Conservation (phyloP, 208 protist species). For the Crithidia fasciculata region DNA sequence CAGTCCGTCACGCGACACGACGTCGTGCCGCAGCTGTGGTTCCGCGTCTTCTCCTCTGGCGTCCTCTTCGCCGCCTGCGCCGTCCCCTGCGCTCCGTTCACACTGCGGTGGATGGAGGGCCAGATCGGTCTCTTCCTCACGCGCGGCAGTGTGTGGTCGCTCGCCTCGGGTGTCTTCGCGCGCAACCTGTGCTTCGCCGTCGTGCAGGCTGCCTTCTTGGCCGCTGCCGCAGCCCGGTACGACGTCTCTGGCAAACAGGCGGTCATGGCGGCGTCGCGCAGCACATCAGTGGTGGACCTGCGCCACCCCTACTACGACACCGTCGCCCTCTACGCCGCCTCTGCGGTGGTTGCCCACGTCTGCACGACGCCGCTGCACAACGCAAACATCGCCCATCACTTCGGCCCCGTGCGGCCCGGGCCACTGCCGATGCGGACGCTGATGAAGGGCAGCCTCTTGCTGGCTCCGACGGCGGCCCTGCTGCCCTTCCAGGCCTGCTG, state of each 20-base stretch:
- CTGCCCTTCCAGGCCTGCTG: slow-evolving; percentile 71
- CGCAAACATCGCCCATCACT: slow-evolving; percentile 68
- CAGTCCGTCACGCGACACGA: slow-evolving; percentile 57
- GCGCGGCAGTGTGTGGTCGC: slow-evolving; percentile 83
- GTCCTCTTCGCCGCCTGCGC: slow-evolving; percentile 62
- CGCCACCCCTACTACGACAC: slow-evolving; percentile 83
- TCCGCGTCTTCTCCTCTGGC: slow-evolving; percentile 51
- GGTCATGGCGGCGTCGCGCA: slow-evolving; percentile 9
- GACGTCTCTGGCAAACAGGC: slow-evolving; percentile 4
- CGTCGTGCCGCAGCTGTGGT: slow-evolving; percentile 42
- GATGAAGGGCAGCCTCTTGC: slow-evolving; percentile 34
- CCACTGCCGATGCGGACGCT: slow-evolving; percentile 46
- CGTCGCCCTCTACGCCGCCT: slow-evolving; percentile 41
- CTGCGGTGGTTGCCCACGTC: slow-evolving; percentile 53
- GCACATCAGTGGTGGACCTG: slow-evolving; percentile 46
- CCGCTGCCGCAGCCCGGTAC: slow-evolving; percentile 10
- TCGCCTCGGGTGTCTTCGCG: slow-evolving; percentile 54
- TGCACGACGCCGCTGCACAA: slow-evolving; percentile 61
- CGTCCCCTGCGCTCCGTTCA: slow-evolving; percentile 62
- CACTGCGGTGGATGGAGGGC: slow-evolving; percentile 67
- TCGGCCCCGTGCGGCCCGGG: slow-evolving; percentile 53
- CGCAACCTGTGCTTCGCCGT: slow-evolving; percentile 48
- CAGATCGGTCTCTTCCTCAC: slow-evolving; percentile 71
- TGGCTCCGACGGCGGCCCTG: slow-evolving; percentile 48
- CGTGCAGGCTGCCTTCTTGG: slow-evolving; percentile 40